Evolutionary conservation across 345 rosid genomes (phyloP).

Genomic region (Raphanus raphanistrum): DNA sequence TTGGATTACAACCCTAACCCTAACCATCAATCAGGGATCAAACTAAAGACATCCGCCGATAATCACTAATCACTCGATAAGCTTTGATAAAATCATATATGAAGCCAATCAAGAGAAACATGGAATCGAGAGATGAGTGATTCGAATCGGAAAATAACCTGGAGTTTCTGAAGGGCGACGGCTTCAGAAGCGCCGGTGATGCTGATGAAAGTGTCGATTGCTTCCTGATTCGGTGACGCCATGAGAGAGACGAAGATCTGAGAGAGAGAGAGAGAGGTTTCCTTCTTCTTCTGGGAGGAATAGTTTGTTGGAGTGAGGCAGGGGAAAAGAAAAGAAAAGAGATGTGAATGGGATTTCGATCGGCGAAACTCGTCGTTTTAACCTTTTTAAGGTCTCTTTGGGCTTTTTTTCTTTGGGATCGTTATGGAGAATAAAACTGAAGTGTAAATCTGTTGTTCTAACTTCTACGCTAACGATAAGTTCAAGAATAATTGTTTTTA

Average conservation of each 20-base stretch:
- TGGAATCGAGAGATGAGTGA: constrained; percentile 16
- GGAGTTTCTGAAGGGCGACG: constrained; percentile 66
- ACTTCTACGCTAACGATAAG: neutral
- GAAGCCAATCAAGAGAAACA: neutral
- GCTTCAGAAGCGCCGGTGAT: constrained; percentile 79
- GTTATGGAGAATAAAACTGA: neutral
- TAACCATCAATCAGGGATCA: too few species aligned
- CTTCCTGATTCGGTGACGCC: constrained; percentile 77
- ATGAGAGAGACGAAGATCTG: constrained; percentile 34
- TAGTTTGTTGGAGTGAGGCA: constrained; percentile 28
- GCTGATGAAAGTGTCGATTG: constrained; percentile 78
- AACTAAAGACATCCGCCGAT: neutral
- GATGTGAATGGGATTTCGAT: constrained; percentile 23
- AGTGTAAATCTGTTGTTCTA: constrained; percentile 19
- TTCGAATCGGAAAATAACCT: constrained; percentile 50
- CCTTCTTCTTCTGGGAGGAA: neutral
- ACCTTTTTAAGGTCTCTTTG: neutral
- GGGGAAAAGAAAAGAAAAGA: neutral
- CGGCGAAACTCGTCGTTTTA: constrained; percentile 31
- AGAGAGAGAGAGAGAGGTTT: neutral
- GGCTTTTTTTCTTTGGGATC: neutral
- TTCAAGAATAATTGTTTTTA: neutral
- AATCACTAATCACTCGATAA: constrained; percentile 23
- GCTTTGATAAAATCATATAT: neutral
- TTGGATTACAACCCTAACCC: constrained; percentile 7